A percentile compares a stretch with the other conserved stretches of the same genome.
Evolutionary conservation across 345 rosid species (phyloP).

Genomic region (Murraya paniculata): DNA sequence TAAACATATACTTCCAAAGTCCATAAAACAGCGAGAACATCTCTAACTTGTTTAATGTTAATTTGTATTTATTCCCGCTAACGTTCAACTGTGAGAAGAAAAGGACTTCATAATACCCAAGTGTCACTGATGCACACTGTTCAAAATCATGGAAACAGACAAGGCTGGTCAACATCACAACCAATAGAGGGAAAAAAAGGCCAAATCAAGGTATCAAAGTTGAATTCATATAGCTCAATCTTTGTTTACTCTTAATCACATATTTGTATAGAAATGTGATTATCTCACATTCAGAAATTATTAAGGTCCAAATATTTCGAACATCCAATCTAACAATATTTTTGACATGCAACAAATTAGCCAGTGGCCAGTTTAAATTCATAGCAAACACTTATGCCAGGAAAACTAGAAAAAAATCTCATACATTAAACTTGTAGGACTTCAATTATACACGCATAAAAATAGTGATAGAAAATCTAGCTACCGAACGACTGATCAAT

Average conservation of each 20-base stretch:
- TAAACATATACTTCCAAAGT: slow-evolving; percentile 78
- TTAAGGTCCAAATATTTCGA: background rate
- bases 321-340: background rate
- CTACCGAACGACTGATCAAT: background rate
- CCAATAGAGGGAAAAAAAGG: too few relatives aligned
- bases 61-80: slow-evolving; percentile 15
- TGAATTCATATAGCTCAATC: slow-evolving; percentile 5
- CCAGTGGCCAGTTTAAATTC: background rate
- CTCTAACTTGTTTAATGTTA: slow-evolving; percentile 29
- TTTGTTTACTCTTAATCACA: background rate
- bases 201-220: background rate
- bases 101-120: slow-evolving; percentile 7
- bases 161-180: background rate
- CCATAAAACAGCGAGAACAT: slow-evolving; percentile 99
- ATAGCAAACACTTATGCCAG: background rate
- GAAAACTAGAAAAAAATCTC: background rate
- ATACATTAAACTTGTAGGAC: too few relatives aligned
- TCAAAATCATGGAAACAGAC: slow-evolving; percentile 4
- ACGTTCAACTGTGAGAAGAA: slow-evolving; percentile 14
- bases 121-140: slow-evolving; percentile 17
- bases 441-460: background rate
- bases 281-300: background rate
- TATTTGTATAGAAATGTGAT: background rate
- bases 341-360: background rate
- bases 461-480: background rate